These are phyloP conservation scores for Apiotrichum gamsii DNA, from an alignment of 1,284 basidiomycete genomes.

Conservation along the genomic window DNA sequence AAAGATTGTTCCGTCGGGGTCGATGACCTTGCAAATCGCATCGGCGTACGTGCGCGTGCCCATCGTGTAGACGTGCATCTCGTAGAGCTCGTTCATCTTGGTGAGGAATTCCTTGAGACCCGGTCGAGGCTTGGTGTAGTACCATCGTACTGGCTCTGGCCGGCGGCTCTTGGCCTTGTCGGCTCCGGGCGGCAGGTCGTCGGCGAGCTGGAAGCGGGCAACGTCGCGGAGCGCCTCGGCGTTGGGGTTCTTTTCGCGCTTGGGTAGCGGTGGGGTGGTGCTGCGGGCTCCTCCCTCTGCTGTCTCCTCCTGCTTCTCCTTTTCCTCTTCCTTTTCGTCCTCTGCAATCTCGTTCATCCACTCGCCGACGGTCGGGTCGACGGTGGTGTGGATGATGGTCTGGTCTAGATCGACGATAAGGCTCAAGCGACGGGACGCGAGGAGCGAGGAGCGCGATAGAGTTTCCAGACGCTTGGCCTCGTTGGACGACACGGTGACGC, in stretches of 20 bases:
- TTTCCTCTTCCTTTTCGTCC: constrained; percentile 21
- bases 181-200: constrained; percentile 59
- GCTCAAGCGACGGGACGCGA: constrained; percentile 71
- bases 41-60: constrained; percentile 95
- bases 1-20: constrained; percentile 79
- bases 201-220: constrained; percentile 70
- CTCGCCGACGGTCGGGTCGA: constrained; percentile 95
- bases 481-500: constrained; percentile 48
- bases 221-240: constrained; percentile 65
- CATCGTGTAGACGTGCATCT: constrained; percentile 99
- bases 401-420: constrained; percentile 98
- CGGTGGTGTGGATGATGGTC: constrained; percentile 96
- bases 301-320: constrained; percentile 17
- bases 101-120: constrained; percentile 75
- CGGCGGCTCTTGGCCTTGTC: constrained; percentile 36
- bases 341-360: constrained; percentile 77
- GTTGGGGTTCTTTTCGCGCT: constrained; percentile 39
- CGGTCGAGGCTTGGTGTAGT: constrained; percentile 94
- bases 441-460: constrained; percentile 70
- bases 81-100: constrained; percentile 70
- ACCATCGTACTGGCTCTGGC: constrained; percentile 58
- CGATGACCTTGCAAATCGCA: constrained; percentile 87
- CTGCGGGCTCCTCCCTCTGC: constrained; percentile 3
- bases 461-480: constrained; percentile 84
- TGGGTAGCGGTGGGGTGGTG: constrained; percentile 17